Base-by-base conservation (phyloP, 2,329 filamentous ascomycete genomes). In the Talaromyces funiculosus region DNA sequence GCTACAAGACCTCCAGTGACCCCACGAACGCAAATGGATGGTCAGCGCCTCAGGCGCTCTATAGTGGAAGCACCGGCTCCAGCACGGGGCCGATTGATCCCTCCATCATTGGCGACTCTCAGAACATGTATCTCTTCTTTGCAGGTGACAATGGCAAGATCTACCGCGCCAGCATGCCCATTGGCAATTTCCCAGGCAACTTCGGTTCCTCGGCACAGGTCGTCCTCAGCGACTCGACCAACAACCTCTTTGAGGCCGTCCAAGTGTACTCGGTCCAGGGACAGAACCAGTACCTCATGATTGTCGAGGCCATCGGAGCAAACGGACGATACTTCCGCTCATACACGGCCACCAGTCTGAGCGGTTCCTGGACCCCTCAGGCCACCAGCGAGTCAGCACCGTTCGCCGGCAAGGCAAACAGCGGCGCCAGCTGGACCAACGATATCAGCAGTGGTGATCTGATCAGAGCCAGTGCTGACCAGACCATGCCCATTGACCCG, bases 51-150 rank as follows among this genome's bases (percentile, higher is more conserved):
- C 76, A 85, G 70, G 65, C 83, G 3, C 81, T 88, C 49, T 87
- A 84, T 73, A 74, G 78, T 0, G 84, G 85, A 14, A 77, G 68
- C 43, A n/a, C 64, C 66, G 77, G 67, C 59, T 53, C 49, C 4
- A 68, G 71, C 71, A 85, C 40, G 0, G 40, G 40, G 10, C 68
- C 76, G 10, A 87, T 89, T 63, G 85, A 88, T 70, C 84, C 86
- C 72, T 83, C 84, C 0, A 64, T 88, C 60, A 88, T 88, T 64
- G 84, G 82, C 38, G 86, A 88, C 69, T 72, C 72, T 67, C 71
- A 69, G 6, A 81, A 82, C 73, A 87, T 87, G 84, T 87, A 87
- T 66, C 75, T 89, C 5, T 89, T 88, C 80, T 88, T 88, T 65
- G 78, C 80, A 0, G 86, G 84, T 6, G 86, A 89, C 72, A 86